Percentiles rank a stretch among this genome's conserved stretches.
Conservation (phyloP, 1,284 basidiomycete genomes). For the Malassezia sp. region DNA sequence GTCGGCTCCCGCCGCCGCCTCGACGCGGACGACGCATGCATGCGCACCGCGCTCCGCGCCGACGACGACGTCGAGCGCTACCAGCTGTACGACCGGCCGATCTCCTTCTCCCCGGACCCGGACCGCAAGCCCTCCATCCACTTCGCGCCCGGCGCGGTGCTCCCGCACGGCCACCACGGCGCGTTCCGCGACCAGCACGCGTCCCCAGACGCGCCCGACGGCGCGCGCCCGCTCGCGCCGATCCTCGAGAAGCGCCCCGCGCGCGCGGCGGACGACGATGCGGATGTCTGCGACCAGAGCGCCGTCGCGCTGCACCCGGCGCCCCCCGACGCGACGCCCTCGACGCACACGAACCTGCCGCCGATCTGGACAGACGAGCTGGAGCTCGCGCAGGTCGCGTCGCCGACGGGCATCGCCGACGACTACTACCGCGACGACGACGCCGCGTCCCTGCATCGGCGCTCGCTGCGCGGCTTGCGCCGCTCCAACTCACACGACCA, state of each 20-base stretch:
- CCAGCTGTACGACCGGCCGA: conserved; percentile 37
- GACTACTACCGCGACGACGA: conserved; percentile 7
- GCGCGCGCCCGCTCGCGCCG: conserved; percentile 2
- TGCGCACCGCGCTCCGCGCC: conserved; percentile 14
- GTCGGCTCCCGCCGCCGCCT: conserved; percentile 19
- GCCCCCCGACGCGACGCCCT: background rate
- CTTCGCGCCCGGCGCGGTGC: conserved; percentile 21
- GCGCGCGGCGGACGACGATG: conserved; percentile 1
- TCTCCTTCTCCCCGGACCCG: conserved; percentile 15
- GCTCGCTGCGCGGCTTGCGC: too few relatives aligned
- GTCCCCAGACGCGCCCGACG: background rate
- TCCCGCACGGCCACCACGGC: conserved; percentile 29
- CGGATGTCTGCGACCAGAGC: conserved; percentile 7
- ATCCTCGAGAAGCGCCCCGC: conserved; percentile 7
- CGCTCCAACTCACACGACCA: too few relatives aligned
- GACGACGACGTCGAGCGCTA: conserved; percentile 25
- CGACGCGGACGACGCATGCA: conserved; percentile 13
- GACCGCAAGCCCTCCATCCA: conserved; percentile 16
- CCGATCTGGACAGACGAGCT: background rate
- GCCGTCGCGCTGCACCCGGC: background rate
- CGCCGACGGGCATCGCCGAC: conserved; percentile 16
- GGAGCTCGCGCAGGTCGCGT: background rate
- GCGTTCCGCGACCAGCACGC: too few relatives aligned
- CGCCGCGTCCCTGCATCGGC: too few relatives aligned
- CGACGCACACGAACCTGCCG: background rate